Conservation (phyloP, 129 eudicot species). For the Centrapalus pauciflorus region DNA sequence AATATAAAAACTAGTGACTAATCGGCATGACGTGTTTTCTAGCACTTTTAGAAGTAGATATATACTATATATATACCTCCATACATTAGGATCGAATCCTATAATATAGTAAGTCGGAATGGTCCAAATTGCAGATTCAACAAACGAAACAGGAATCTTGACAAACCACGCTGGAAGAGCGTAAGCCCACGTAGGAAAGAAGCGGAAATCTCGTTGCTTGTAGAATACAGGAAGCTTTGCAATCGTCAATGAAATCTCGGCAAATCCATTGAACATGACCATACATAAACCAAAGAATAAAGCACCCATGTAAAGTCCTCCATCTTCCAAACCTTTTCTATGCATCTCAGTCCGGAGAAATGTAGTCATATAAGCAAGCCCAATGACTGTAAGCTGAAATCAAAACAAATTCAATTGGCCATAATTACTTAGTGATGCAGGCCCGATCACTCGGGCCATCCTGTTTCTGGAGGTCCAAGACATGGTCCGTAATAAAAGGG, state of each 20-base stretch:
- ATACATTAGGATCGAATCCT: conserved; percentile 70
- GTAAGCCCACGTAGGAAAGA: conserved; percentile 71
- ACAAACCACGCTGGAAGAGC: conserved; percentile 70
- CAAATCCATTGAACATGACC: conserved; percentile 61
- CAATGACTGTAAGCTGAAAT: conserved; percentile 43
- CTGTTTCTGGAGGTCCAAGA: too few species aligned
- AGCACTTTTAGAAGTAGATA: not conserved
- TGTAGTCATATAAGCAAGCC: conserved; percentile 46
- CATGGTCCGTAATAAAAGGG: too few species aligned
- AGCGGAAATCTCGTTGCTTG: conserved; percentile 75
- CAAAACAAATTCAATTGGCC: too few species aligned
- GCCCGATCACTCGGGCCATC: too few species aligned
- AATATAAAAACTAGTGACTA: not conserved
- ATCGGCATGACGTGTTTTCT: too few species aligned
- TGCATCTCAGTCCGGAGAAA: conserved; percentile 68
- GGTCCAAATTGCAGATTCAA: conserved; percentile 54
- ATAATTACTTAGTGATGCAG: too few species aligned
- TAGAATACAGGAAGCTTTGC: conserved; percentile 77
- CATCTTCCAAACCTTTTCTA: conserved; percentile 30
- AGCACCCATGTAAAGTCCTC: conserved; percentile 45
- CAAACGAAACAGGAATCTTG: conserved; percentile 56
- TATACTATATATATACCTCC: conserved; percentile 58
- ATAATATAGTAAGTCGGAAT: conserved; percentile 59
- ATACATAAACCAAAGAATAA: conserved; percentile 35
- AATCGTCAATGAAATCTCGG: conserved; percentile 76